A percentile compares a stretch with the other conserved stretches of the same genome.
Evolutionary conservation across 805 yeast genomes (phyloP).

Genomic region (Pachysolen tannophilus): DNA sequence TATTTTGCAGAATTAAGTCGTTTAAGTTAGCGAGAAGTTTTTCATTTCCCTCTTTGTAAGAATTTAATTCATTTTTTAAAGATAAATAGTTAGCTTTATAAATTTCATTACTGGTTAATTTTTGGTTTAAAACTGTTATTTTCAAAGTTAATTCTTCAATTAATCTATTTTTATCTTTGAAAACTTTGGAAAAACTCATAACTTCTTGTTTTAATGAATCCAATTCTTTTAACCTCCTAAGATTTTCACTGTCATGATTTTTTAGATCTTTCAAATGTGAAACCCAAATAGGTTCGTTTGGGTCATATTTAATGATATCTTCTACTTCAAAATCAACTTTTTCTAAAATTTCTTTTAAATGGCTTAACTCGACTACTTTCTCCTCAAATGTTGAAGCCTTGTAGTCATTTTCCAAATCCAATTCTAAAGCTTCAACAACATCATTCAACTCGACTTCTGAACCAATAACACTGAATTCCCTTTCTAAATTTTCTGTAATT

Average conservation of each 20-base stretch:
- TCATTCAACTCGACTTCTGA: neutral
- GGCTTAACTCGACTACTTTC: no score
- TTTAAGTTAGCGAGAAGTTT: conserved; percentile 11
- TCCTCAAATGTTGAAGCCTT: no score
- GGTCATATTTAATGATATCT: neutral
- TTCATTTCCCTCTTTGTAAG: conserved; percentile 17
- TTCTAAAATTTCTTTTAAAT: no score
- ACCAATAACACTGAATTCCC: neutral
- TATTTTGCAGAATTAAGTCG: conserved; percentile 16
- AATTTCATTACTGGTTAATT: conserved; percentile 25
- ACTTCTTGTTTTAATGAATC: conserved; percentile 2
- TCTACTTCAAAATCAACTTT: neutral
- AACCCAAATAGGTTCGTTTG: neutral
- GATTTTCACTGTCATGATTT: no score
- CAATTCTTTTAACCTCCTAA: neutral
- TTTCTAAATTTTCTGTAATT: neutral
- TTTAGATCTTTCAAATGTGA: neutral
- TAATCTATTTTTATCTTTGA: conserved; percentile 9
- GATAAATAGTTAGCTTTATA: conserved; percentile 21
- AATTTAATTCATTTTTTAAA: conserved; percentile 15
- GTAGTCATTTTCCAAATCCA: neutral
- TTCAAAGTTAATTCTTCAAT: conserved; percentile 38
- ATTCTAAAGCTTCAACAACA: neutral
- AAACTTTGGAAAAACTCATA: neutral
- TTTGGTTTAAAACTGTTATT: conserved; percentile 35